A percentile compares a stretch with the other conserved stretches of the same genome.
Conservation (phyloP, 768 basidiomycete genomes). For the Omphalotus guepiniiformis region DNA sequence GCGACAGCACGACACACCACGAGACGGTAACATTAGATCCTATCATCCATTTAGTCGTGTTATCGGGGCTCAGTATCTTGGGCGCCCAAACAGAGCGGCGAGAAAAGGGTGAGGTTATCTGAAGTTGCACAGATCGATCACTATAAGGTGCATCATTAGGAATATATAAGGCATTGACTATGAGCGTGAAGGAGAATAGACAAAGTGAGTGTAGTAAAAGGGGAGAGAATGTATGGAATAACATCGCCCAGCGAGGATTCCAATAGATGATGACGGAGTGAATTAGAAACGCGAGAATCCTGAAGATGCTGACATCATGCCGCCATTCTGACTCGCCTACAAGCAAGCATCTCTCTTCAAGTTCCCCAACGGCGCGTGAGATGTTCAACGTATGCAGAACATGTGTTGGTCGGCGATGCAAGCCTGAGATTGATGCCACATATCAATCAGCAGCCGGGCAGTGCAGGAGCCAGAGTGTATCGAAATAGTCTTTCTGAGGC, state of each 20-base stretch:
- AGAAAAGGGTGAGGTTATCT: constrained; percentile 4
- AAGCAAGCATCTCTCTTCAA: too few species aligned
- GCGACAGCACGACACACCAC: constrained; percentile 34
- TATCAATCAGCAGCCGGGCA: too few species aligned
- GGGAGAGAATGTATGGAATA: constrained; percentile 22
- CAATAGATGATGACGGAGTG: background rate
- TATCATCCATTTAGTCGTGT: constrained; percentile 34
- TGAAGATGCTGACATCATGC: too few species aligned
- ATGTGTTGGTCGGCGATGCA: too few species aligned
- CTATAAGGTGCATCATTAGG: constrained; percentile 23
- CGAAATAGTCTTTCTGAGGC: too few species aligned
- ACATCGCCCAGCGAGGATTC: constrained; percentile 27
- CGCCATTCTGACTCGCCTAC: too few species aligned
- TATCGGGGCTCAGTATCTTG: constrained; percentile 34
- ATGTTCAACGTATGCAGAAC: too few species aligned
- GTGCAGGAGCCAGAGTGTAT: too few species aligned
- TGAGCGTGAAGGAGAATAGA: constrained; percentile 13
- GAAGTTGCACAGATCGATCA: constrained; percentile 1
- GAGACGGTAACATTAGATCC: constrained; percentile 34
- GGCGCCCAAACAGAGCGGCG: constrained; percentile 37
- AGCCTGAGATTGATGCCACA: too few species aligned
- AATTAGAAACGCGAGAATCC: too few species aligned
- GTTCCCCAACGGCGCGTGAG: too few species aligned
- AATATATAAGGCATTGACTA: constrained; percentile 20
- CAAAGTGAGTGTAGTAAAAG: constrained; percentile 18